Base-by-base conservation (phyloP, 2,329 filamentous ascomycete species). In the Neofusicoccum laricinum region DNA sequence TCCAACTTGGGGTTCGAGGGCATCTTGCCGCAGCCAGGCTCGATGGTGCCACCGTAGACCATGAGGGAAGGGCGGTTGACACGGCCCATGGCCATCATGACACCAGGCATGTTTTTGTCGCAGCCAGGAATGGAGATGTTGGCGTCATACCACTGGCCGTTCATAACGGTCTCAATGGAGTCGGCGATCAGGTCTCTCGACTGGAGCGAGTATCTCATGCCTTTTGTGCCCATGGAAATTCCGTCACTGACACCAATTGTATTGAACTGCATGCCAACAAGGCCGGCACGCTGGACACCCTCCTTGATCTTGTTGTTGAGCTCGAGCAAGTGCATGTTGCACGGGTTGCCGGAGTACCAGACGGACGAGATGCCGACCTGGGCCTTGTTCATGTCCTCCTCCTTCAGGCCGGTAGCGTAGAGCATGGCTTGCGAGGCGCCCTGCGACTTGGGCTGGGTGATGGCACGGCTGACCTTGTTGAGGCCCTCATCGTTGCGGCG, bases 351-450 rank as follows among this genome's bases (percentile, higher is more conserved):
- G 71, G 92, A 90, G 81, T 94, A 97, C 95, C 95, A 99, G 66
- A 98, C 93, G 5, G 93, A 97, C 46, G 94, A 96, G 76, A 99
- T 98, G 70, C 95, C 95, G 71, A 99, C 90, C 82, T 99, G 96
- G 30, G 95, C 90, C 83, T 98, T 99, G 82, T 90, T 89, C 89
- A 98, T 91, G 78, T 97, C 93, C 64, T 85, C 85, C 74, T 96
- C 91, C 46, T 82, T 87, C 72, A 99, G 83, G 62, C 96, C 96
- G 1, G 94, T 97, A 70, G 92, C 95, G 83, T 97, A 99, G 64
- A 99, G 85, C 96, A 99, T 99, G 68, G 96, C 95, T 82, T 99
- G 95, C 46, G 95, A 98, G 63, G 96, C 95, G 70, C 95, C 95
- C 82, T 99, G 95, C 38, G 94, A 95, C 82, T 97, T 98, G 76